A percentile compares a stretch with the other conserved stretches of the same genome.
These are phyloP conservation scores for Saposhnikovia divaricata DNA, from an alignment of 129 eudicot species.

Conservation along the genomic window DNA sequence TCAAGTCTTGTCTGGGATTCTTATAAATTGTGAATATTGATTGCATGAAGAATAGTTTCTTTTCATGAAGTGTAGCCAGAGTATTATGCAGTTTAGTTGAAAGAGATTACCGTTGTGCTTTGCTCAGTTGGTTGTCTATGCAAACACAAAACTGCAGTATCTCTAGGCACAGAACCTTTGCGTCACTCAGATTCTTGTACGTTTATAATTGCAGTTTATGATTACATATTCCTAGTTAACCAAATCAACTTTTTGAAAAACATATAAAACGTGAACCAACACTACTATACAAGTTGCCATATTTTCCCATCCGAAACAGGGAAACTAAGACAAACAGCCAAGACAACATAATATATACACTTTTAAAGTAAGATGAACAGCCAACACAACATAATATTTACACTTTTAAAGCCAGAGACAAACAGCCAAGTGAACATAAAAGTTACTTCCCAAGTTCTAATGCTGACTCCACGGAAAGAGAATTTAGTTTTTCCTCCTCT, in stretches of 20 bases:
- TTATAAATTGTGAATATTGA: neutral
- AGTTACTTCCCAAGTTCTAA: slow-evolving; percentile 14
- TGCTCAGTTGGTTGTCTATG: neutral
- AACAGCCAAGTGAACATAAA: neutral
- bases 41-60: neutral
- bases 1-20: neutral
- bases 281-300: neutral
- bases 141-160: neutral
- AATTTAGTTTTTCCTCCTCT: slow-evolving; percentile 14
- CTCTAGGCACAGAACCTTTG: neutral
- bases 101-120: neutral
- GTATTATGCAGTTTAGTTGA: neutral
- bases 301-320: neutral
- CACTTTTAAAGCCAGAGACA: neutral
- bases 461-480: slow-evolving; percentile 6
- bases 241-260: neutral
- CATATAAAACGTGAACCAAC: neutral
- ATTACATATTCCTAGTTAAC: neutral
- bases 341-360: neutral
- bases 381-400: neutral
- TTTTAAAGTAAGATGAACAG: neutral
- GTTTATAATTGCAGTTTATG: no score
- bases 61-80: neutral
- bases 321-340: neutral
- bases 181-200: no score